These are phyloP conservation scores for Aspergillus steynii DNA, from an alignment of 495 filamentous ascomycete species.

Conservation along the genomic window DNA sequence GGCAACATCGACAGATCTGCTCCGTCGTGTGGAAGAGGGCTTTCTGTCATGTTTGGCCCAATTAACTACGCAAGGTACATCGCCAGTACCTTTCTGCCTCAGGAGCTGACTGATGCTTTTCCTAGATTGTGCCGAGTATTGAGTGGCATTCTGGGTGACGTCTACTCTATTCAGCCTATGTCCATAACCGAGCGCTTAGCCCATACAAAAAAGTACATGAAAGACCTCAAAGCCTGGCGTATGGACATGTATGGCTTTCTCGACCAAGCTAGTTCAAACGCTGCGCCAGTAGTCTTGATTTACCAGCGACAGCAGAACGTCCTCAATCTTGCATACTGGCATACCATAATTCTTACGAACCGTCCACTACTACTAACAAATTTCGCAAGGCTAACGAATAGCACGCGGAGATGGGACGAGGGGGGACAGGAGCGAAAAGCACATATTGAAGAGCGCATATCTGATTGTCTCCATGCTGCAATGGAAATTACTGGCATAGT, in stretches of 20 bases:
- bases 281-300: neutral
- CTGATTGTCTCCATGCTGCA: neutral
- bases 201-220: neutral
- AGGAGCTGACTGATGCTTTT: neutral
- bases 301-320: slow-evolving; percentile 1
- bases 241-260: neutral
- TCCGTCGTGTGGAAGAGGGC: neutral
- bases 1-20: neutral
- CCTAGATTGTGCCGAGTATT: neutral
- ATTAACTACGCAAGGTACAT: neutral
- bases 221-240: neutral
- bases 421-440: neutral
- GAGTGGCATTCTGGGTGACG: slow-evolving; percentile 1
- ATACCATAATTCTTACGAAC: slow-evolving; percentile 1
- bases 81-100: neutral
- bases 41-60: neutral
- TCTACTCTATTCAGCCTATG: neutral
- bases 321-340: neutral
- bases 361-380: neutral
- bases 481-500: neutral
- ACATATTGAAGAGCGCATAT: neutral
- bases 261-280: neutral
- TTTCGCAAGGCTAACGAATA: neutral
- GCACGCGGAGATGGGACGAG: neutral
- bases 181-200: neutral